Conservation (phyloP, 2,329 filamentous ascomycete species). For the Dactylellina drechsleri region DNA sequence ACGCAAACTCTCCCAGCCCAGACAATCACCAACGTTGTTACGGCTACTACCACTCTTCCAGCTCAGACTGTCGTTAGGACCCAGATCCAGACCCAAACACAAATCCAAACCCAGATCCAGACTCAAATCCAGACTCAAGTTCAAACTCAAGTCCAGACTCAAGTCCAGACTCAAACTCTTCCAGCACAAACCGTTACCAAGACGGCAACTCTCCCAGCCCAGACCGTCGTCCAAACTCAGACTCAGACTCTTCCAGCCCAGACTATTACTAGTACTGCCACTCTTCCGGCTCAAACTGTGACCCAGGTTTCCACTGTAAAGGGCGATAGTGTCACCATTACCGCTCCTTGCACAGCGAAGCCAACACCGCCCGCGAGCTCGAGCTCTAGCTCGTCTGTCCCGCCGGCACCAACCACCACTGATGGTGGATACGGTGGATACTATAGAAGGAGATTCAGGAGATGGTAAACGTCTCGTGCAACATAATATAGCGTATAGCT, state of each 20-base stretch:
- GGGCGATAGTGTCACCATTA: not conserved
- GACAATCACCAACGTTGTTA: not conserved
- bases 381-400: not conserved
- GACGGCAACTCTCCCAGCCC: not conserved
- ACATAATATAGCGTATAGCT: too few species aligned
- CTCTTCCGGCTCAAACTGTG: not conserved
- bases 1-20: not conserved
- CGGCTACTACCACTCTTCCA: not conserved
- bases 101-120: not conserved
- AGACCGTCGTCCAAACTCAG: not conserved
- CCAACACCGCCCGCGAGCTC: not conserved
- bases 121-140: conserved; percentile 4
- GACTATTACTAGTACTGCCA: not conserved
- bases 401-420: not conserved
- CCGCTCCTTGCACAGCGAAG: conserved; percentile 3
- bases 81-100: not conserved
- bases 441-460: conserved; percentile 6
- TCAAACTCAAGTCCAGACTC: not conserved
- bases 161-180: conserved; percentile 6
- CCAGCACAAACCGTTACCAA: not conserved
- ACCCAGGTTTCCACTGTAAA: conserved; percentile 8
- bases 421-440: conserved; percentile 19
- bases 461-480: conserved; percentile 3
- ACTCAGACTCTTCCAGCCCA: conserved; percentile 3
- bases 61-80: conserved; percentile 15